These are phyloP conservation scores for Apiospora kogelbergensis DNA, from an alignment of 2,329 filamentous ascomycete genomes.

Conservation along the genomic window DNA sequence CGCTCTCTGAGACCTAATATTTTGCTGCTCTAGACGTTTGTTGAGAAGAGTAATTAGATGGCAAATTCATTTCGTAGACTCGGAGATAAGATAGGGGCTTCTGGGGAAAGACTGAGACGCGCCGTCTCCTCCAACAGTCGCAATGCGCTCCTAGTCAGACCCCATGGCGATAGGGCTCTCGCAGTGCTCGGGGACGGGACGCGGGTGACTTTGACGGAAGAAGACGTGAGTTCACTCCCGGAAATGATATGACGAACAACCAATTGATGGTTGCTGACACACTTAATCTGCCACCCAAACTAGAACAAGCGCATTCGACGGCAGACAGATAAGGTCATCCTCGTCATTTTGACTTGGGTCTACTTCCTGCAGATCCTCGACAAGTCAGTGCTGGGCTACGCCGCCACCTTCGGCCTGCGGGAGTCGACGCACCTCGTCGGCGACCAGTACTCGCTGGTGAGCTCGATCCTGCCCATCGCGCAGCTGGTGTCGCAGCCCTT, in stretches of 20 bases:
- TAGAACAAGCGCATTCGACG: conserved; percentile 56
- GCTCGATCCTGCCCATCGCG: conserved; percentile 24
- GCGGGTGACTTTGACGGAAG: conserved; percentile 29
- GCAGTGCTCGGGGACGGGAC: not conserved
- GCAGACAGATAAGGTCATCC: conserved; percentile 61
- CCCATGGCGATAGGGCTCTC: not conserved
- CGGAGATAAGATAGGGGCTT: not conserved
- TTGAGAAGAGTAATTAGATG: not conserved
- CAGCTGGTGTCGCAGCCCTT: conserved; percentile 17
- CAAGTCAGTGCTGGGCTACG: conserved; percentile 43
- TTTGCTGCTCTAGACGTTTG: not conserved
- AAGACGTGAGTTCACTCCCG: conserved; percentile 27
- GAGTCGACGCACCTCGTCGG: conserved; percentile 23
- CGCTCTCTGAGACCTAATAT: too few species aligned
- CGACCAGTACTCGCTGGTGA: conserved; percentile 25
- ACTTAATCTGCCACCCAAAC: not conserved
- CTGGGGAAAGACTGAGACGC: not conserved
- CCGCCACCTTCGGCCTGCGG: conserved; percentile 26
- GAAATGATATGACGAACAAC: too few species aligned
- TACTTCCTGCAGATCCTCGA: conserved; percentile 61
- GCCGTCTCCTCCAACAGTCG: not conserved
- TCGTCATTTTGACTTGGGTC: conserved; percentile 56
- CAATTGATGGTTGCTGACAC: not conserved
- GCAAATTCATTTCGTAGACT: not conserved
- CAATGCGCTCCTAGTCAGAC: not conserved